phyloP scores from a whole-genome alignment of 345 rosid genomes.

The Brassica napus region DNA sequence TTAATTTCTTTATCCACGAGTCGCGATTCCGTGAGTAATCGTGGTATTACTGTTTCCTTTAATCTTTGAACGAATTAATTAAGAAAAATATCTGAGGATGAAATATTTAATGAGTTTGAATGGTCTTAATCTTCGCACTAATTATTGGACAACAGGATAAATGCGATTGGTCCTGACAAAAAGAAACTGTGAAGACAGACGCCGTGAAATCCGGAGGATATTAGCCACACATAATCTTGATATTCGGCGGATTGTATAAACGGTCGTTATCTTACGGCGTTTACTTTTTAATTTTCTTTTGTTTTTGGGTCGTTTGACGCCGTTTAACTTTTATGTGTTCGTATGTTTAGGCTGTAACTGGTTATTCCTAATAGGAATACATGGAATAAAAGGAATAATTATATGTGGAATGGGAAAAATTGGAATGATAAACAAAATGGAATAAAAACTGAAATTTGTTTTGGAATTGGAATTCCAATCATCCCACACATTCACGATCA shows the following conservation, averaged over 20 bases:
- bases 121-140: constrained; percentile 21
- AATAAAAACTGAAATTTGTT: too few relatives aligned
- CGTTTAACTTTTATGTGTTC: neutral
- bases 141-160: constrained; percentile 10
- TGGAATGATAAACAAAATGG: too few relatives aligned
- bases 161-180: constrained; percentile 32
- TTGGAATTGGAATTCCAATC: too few relatives aligned
- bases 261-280: constrained; percentile 30
- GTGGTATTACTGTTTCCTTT: neutral
- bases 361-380: too few relatives aligned
- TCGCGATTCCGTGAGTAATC: constrained; percentile 11
- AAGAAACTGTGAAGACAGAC: constrained; percentile 20
- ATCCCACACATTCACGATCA: too few relatives aligned
- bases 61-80: neutral
- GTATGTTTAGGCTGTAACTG: neutral
- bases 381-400: too few relatives aligned
- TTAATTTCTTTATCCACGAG: neutral
- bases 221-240: constrained; percentile 19
- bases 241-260: constrained; percentile 2
- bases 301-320: neutral
- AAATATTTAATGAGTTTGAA: constrained; percentile 15
- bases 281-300: neutral
- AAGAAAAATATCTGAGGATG: neutral
- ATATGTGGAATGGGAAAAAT: too few relatives aligned
- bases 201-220: constrained; percentile 36